Evolutionary conservation across 306 rosid genomes (phyloP).

Genomic region (Cicer arietinum): DNA sequence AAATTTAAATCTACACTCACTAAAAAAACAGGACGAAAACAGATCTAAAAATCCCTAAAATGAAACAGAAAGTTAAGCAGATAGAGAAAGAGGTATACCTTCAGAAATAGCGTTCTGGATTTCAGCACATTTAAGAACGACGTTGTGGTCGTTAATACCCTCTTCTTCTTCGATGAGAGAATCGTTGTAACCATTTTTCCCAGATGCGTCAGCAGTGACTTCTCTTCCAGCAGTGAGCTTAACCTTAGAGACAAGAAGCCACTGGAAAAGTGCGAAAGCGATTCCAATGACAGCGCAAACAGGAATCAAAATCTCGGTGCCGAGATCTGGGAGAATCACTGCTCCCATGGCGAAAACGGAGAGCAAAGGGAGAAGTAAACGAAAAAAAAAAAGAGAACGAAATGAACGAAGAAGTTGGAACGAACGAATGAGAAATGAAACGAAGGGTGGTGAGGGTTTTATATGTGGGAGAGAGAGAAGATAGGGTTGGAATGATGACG

Average conservation of each 20-base stretch:
- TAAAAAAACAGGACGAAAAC: not conserved
- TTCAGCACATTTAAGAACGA: slow-evolving; percentile 89
- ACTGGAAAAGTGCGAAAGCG: slow-evolving; percentile 72
- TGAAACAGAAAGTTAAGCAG: not conserved
- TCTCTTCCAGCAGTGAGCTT: slow-evolving; percentile 66
- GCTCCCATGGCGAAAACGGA: slow-evolving; percentile 59
- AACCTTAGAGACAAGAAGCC: slow-evolving; percentile 74
- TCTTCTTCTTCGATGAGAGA: slow-evolving; percentile 93
- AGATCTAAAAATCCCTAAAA: slow-evolving; percentile 34
- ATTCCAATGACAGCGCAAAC: slow-evolving; percentile 78
- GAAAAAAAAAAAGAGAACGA: not conserved
- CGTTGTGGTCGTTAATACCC: slow-evolving; percentile 85
- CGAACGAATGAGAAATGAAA: not conserved
- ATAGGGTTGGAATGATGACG: slow-evolving; percentile 43
- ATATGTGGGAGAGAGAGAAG: slow-evolving; percentile 38
- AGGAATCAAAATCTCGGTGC: slow-evolving; percentile 82
- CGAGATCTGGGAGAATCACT: slow-evolving; percentile 80
- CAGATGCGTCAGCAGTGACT: slow-evolving; percentile 42
- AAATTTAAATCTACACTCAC: slow-evolving; percentile 11
- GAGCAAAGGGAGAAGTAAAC: not conserved
- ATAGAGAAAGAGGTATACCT: slow-evolving; percentile 49
- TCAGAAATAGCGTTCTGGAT: slow-evolving; percentile 93
- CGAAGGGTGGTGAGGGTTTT: slow-evolving; percentile 31
- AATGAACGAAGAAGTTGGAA: not conserved
- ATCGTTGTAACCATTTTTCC: slow-evolving; percentile 74